Evolutionary conservation across 768 basidiomycete species (phyloP).

Genomic region (Suillus paluster): DNA sequence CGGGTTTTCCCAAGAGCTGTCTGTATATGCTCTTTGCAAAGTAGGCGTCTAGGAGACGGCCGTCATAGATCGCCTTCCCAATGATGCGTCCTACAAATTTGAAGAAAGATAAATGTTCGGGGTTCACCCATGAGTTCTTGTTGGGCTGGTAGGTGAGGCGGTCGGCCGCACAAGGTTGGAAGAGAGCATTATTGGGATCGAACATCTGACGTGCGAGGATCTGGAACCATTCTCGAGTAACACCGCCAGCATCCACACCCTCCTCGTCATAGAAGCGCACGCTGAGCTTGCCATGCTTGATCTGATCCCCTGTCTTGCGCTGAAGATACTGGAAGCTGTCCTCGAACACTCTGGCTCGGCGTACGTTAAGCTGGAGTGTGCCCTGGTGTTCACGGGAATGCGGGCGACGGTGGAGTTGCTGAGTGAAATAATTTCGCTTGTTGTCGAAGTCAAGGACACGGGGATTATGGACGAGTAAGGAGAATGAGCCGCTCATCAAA

Average conservation of each 20-base stretch:
- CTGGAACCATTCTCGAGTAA: slow-evolving; percentile 98
- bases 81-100: slow-evolving; percentile 98
- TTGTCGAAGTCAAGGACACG: slow-evolving; percentile 99
- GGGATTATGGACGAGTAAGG: slow-evolving; percentile 92
- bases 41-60: slow-evolving; percentile 94
- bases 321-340: slow-evolving; percentile 95
- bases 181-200: slow-evolving; percentile 96
- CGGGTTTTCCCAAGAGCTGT: slow-evolving; percentile 90
- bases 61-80: slow-evolving; percentile 97
- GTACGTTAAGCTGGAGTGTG: slow-evolving; percentile 87
- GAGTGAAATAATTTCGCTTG: slow-evolving; percentile 95
- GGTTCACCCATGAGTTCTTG: slow-evolving; percentile 92
- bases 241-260: slow-evolving; percentile 97
- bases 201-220: slow-evolving; percentile 99
- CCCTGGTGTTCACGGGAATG: slow-evolving; percentile 79
- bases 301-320: slow-evolving; percentile 90
- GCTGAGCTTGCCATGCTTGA: slow-evolving; percentile 97
- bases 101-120: slow-evolving; percentile 96
- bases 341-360: slow-evolving; percentile 91
- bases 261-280: slow-evolving; percentile 97
- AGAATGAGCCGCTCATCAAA: slow-evolving; percentile 97
- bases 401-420: slow-evolving; percentile 86
- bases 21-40: slow-evolving; percentile 97
- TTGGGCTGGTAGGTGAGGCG: slow-evolving; percentile 95
- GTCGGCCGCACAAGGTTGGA: slow-evolving; percentile 97